A percentile compares a stretch with the other conserved stretches of the same genome.
Evolutionary conservation across 2,329 filamentous ascomycete species (phyloP).

Genomic region (Nothophaeocryptopus gaeumannii): DNA sequence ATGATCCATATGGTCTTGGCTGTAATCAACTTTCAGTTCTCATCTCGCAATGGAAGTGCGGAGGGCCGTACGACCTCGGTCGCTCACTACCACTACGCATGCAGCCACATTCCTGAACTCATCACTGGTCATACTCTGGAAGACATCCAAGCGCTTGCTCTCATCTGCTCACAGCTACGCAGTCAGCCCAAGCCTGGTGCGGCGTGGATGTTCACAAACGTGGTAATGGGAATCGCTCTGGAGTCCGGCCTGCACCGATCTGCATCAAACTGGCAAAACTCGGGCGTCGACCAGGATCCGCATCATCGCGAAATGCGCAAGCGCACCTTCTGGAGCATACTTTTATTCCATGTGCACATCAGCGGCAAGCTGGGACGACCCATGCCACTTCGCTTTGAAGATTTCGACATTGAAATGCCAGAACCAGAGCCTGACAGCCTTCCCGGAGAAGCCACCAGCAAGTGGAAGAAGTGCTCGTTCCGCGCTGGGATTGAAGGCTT

Average conservation of each 20-base stretch:
- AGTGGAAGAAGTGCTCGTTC: conserved; percentile 61
- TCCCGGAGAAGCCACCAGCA: conserved; percentile 55
- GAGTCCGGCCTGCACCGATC: conserved; percentile 74
- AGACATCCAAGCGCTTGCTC: conserved; percentile 68
- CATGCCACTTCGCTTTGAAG: conserved; percentile 69
- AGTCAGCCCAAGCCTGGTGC: conserved; percentile 77
- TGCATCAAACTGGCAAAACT: conserved; percentile 56
- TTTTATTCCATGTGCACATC: conserved; percentile 65
- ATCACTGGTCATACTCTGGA: conserved; percentile 59
- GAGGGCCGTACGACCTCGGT: conserved; percentile 65
- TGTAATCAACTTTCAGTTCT: conserved; percentile 73
- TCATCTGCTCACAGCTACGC: conserved; percentile 70
- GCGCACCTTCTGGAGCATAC: conserved; percentile 71
- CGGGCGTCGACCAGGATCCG: conserved; percentile 51
- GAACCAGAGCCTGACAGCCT: conserved; percentile 68
- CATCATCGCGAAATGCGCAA: conserved; percentile 75
- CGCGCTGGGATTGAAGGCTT: conserved; percentile 64
- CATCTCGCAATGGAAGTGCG: conserved; percentile 62
- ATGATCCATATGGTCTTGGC: conserved; percentile 77
- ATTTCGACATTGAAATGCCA: conserved; percentile 77
- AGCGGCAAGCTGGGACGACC: conserved; percentile 74
- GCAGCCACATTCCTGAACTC: conserved; percentile 67
- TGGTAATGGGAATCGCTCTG: conserved; percentile 65
- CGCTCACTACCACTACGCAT: conserved; percentile 72
- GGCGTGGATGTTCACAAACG: conserved; percentile 65